Evolutionary conservation across 345 rosid genomes (phyloP), one percentile per base, ranked within the genome.

Genomic region (Moricandia arvensis): DNA sequence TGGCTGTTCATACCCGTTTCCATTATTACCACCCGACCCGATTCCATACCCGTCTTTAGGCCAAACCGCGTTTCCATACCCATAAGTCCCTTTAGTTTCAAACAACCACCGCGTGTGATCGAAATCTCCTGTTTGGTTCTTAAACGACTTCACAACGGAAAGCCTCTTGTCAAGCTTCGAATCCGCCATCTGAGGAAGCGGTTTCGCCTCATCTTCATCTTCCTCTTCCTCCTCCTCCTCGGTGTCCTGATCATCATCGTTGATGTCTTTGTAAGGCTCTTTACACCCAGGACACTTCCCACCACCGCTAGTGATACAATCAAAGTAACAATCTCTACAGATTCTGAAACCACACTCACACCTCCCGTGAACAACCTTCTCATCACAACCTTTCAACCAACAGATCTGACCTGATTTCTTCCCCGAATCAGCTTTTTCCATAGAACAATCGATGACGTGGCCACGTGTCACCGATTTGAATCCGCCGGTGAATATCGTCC

Each of bases 81-180:
- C 91, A 53, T 90, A 90, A 71, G 96, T 90, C 13, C 91, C 96
- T 75, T 88, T 90, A 15, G 96, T 90, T 86, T 90, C 93, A 62
- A 90, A 90, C 88, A 90, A 76, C 93, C 93, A 90, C 21, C 91
- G 71, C 0, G 88, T 84, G 30, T 90, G 96, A 79, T 90, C 96
- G 49, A 90, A 90, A 41, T 90, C 93, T 1, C 82, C 87, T 3
- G 87, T 77, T 57, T 90, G 87, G 73, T 82, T 88, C 84, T 90
- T 88, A 49, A 85, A 79, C 7, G 96, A 90, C 68, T 84, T 90
- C 66, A 88, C 96, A 49, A 90, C 84, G 0, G 96, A 90, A 55
- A 90, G 86, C 76, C 90, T 84, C 76, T 82, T 90, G 59, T 88
- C 91, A 29, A 88, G 75, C 77, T 81, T 86, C 60, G 82, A 78